Evolutionary conservation across 2,329 filamentous ascomycete species (phyloP).

Genomic region (Diplodia corticola): DNA sequence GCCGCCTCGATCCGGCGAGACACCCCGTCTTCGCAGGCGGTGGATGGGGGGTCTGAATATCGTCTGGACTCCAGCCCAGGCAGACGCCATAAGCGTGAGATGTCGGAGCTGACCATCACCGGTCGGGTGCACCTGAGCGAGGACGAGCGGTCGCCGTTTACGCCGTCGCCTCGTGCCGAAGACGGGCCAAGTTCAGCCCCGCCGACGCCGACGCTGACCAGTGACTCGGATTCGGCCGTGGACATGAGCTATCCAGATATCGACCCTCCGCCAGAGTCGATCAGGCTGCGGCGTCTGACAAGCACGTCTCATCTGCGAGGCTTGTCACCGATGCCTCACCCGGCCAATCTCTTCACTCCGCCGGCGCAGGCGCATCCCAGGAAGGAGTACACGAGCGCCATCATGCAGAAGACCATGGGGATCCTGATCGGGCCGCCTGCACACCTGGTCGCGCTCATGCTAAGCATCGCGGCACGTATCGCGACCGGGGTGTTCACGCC

Average conservation of each 20-base stretch:
- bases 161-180: constrained; percentile 24
- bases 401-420: constrained; percentile 75
- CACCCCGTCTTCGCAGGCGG: neutral
- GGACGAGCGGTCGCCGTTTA: constrained; percentile 19
- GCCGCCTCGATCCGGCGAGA: constrained; percentile 10
- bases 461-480: constrained; percentile 78
- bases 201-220: constrained; percentile 48
- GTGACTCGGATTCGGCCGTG: constrained; percentile 44
- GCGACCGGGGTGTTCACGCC: constrained; percentile 48
- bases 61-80: constrained; percentile 7
- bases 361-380: constrained; percentile 38
- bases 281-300: constrained; percentile 43
- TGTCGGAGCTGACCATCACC: constrained; percentile 40
- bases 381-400: constrained; percentile 46
- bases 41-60: neutral
- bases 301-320: constrained; percentile 58
- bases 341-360: constrained; percentile 65
- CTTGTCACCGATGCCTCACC: constrained; percentile 67
- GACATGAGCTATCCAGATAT: constrained; percentile 41
- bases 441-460: constrained; percentile 74
- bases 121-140: constrained; percentile 26
- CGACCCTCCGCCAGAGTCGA: constrained; percentile 42
- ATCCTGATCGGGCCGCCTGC: constrained; percentile 78
- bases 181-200: constrained; percentile 37
- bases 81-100: constrained; percentile 36